A percentile compares a stretch with the other conserved stretches of the same genome.
Conservation (phyloP, 202 grass and related monocot genomes). For the Cymbopogon flexuosus region DNA sequence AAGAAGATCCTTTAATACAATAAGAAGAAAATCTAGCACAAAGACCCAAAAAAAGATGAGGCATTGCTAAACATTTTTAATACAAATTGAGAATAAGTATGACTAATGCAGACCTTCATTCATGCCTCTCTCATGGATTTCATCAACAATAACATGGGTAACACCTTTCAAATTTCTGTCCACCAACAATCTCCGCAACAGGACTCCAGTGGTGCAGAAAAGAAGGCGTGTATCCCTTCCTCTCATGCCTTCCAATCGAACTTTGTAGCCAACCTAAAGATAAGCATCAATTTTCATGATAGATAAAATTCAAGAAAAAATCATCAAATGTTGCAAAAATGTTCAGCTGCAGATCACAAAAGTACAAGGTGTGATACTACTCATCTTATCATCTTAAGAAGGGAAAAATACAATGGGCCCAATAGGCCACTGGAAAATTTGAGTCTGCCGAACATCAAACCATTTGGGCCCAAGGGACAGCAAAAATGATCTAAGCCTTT, state of each 20-base stretch:
- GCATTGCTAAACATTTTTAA: neutral
- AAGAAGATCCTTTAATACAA: constrained; percentile 95
- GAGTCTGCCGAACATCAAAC: neutral
- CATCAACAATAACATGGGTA: constrained; percentile 96
- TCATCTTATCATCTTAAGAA: neutral
- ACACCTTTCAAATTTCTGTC: constrained; percentile 90
- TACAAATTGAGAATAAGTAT: neutral
- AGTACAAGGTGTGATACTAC: neutral
- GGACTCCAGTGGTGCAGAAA: constrained; percentile 95
- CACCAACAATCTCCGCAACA: constrained; percentile 83
- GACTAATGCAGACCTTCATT: constrained; percentile 69
- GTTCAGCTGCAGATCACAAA: neutral
- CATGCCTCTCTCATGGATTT: constrained; percentile 99
- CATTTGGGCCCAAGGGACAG: neutral
- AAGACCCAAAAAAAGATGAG: constrained; percentile 17
- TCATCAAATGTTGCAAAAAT: neutral
- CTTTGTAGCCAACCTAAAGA: constrained; percentile 95
- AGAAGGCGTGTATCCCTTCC: constrained; percentile 88
- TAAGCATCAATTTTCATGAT: constrained; percentile 21
- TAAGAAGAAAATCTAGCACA: constrained; percentile 89
- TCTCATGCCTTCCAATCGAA: constrained; percentile 94
- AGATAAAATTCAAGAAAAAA: neutral
- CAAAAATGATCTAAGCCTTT: constrained; percentile 2
- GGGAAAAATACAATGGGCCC: neutral
- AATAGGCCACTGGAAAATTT: constrained; percentile 4